Evolutionary conservation across 2,329 filamentous ascomycete species (phyloP), one percentile per base, ranked within the genome.

Genomic region (Cordyceps javanica): DNA sequence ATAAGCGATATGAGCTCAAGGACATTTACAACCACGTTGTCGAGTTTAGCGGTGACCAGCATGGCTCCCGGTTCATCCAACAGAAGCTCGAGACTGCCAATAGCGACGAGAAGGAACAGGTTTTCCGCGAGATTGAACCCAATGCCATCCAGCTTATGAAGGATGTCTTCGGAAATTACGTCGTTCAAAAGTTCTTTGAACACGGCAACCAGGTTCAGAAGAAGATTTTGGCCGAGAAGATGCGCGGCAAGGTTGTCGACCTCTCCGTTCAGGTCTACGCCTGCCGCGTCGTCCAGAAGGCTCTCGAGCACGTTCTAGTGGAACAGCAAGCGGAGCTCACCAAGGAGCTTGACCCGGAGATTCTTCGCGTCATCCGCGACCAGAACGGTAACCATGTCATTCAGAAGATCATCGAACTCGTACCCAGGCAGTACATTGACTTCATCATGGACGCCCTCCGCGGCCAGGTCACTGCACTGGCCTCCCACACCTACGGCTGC

Each of bases 141-240:
- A 94, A 99, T 63, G 85, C 88, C 1, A 73, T 96, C 30, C 91
- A 93, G 67, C 77, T 99, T 49, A 97, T 96, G 91, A 93, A 88
- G 46, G 94, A 97, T 70, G 88, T 97, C 0, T 99, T 97, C 68
- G 94, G 94, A 55, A 99, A 99, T 71, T 99, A 97, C 68, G 94
- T 99, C 36, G 92, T 97, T 39, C 94, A 99, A 68, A 97, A 97
- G 70, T 87, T 97, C 69, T 97, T 97, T 61, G 93, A 97, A 70
- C 91, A 97, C 70, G 93, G 94, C 39, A 95, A 91, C 64, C 92
- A 96, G 72, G 82, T 87, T 0, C 94, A 99, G 75, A 99, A 99
- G 77, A 91, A 88, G 71, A 81, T 89, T 2, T 74, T 99, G 42
- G 91, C 91, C 1, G 85, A 86, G 62, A 86, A 89, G 70, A 97